A percentile compares a stretch with the other conserved stretches of the same genome.
phyloP scores from a whole-genome alignment of 305 asterid genomes.

The Ajuga reptans region DNA sequence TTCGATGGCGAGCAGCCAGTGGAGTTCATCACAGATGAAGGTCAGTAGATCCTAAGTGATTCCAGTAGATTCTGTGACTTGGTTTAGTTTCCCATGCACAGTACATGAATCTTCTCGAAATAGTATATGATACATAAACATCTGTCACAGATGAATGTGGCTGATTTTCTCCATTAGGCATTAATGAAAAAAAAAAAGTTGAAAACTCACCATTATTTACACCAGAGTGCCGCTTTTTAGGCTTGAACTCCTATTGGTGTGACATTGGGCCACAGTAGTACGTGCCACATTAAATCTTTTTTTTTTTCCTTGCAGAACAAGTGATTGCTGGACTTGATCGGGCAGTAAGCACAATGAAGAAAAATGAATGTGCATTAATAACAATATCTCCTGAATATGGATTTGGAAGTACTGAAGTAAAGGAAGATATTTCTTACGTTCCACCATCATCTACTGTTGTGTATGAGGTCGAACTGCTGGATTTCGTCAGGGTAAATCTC shows the following conservation, averaged over 20 bases:
- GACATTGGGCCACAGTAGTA: background rate
- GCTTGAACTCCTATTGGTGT: background rate
- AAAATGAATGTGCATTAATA: conserved; percentile 48
- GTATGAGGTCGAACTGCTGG: conserved; percentile 71
- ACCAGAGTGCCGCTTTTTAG: background rate
- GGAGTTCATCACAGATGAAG: conserved; percentile 66
- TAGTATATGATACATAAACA: background rate
- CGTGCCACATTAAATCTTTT: too few species aligned
- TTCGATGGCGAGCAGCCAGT: conserved; percentile 39
- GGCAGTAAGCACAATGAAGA: conserved; percentile 60
- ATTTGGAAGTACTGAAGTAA: conserved; percentile 45
- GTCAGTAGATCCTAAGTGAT: conserved; percentile 27
- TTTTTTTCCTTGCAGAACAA: conserved; percentile 41
- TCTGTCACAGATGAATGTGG: background rate
- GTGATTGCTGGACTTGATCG: conserved; percentile 57
- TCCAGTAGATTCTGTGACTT: conserved; percentile 6
- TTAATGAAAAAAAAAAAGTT: background rate
- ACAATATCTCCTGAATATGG: conserved; percentile 60
- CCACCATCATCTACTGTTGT: conserved; percentile 50
- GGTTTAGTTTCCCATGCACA: background rate
- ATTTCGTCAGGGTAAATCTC: conserved; percentile 49
- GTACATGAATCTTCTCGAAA: background rate
- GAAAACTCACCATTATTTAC: background rate
- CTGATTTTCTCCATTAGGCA: background rate
- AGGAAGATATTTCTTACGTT: conserved; percentile 39